Base-by-base conservation (phyloP, 495 filamentous ascomycete species). In the Rhypophila decipiens region DNA sequence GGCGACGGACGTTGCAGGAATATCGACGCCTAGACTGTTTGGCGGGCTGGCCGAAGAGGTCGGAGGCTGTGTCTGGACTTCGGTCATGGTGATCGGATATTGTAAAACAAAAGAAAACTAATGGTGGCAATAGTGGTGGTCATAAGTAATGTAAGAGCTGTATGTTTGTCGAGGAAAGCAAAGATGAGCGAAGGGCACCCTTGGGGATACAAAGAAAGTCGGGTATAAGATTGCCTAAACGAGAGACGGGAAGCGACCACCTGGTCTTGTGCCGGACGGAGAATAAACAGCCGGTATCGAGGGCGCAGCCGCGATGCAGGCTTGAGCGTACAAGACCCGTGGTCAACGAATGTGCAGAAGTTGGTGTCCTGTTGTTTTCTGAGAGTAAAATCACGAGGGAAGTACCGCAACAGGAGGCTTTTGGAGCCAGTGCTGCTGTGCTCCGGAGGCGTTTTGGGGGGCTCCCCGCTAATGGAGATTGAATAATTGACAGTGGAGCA, bases 41-140 rank as follows among this genome's bases (percentile, higher is more conserved):
- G 52, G 43, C 38, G 56, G 44, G 45, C 39, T 19, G 19, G 54
- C 49, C 22, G 57, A 36, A 39, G 48, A 24, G 43, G 54, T 13
- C 50, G 51, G 43, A 23, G 52, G 49, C 37, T 64, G 55, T 18
- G 49, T 55, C n/a, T 57, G 55, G 5, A 59, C 55, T 37, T 64
- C 52, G n/a, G 53, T 49, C 63, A 66, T 64, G 42, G 40, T 42
- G 47, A 42, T 35, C 37, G 20, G 41, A 19, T 22, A 33, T 47
- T 57, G 37, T 50, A 47, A 46, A 42, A 15, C 19, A 44, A 46
- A 40, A 18, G 20, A 37, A 20, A 35, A 44, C 29, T 31, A 44
- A 20, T 39, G 36, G 33, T 12, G n/a, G 42, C 24, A 44, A 44
- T 9, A 43, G n/a, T 20, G 47, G 29, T 39, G 21, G 41, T 47